Evolutionary conservation across 169 alveolate species (phyloP), one percentile per base, ranked within the genome.

Genomic region (Eimeria nieschulzi): DNA sequence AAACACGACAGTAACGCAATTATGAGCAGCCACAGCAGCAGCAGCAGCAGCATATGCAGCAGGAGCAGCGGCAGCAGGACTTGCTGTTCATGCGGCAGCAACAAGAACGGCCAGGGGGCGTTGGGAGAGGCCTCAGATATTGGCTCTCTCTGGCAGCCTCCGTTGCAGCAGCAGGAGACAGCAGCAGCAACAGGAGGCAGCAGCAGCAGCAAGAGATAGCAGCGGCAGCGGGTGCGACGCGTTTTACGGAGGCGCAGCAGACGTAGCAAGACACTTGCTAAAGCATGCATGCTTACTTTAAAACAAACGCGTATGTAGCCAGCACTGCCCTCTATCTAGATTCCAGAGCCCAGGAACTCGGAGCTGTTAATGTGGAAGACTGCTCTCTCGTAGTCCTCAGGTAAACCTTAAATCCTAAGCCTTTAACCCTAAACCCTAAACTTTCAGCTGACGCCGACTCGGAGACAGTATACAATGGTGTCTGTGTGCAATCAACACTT

Each of bases 301-400:
- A 56, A 13, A 56, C 64, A 13, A 56, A 56, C n/a, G 64, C 64
- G 64, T 56, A 56, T 56, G 64, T 9, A 56, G 64, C 64, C 56
- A 82, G 93, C 46, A 94, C 96, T 17, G 96, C 96, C 26, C 94
- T 87, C 17, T 86, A 92, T 53, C 64, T 94, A 59, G 96, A 94
- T 84, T 93, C 84, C 64, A 75, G 68, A 72, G 64, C 64, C 13
- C 94, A 93, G 51, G 76, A 83, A 15, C 90, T 94, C 53, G 96
- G 96, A 21, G 78, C 92, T 54, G 90, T 95, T 64, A 93, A 93
- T 25, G 54, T 94, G 78, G 96, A 95, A 17, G 96, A 94, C 83
- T 80, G 94, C 83, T 92, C 92, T 51, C 64, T 93, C 80, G 83
- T 94, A 91, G 66, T 94, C 72, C 91, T 94, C 53, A 61, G 95